Evolutionary conservation across 1,139 yeast species (phyloP).

Genomic region (Pichia sp.): DNA sequence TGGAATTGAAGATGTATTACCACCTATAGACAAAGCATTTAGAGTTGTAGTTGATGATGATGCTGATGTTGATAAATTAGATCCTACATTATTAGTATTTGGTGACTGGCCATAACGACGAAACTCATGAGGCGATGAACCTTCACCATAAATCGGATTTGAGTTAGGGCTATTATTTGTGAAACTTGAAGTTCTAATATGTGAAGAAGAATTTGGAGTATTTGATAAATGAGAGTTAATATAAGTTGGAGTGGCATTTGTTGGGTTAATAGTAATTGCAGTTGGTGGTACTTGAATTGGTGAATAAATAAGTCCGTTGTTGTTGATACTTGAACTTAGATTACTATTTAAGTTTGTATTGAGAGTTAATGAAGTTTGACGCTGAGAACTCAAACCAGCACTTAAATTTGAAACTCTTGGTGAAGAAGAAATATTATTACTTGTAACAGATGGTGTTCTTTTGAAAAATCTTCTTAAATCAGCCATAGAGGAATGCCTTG

Average conservation of each 20-base stretch:
- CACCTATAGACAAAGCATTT: conserved; percentile 32
- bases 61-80: conserved; percentile 16
- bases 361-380: conserved; percentile 14
- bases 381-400: conserved; percentile 28
- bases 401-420: conserved; percentile 40
- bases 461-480: conserved; percentile 69
- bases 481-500: conserved; percentile 67
- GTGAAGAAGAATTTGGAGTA: conserved; percentile 8
- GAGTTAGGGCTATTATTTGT: conserved; percentile 7
- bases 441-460: conserved; percentile 31
- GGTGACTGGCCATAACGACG: conserved; percentile 15
- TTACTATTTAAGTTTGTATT: not conserved
- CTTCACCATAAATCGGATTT: conserved; percentile 10
- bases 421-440: conserved; percentile 21
- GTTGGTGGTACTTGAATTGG: conserved; percentile 20
- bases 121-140: conserved; percentile 15
- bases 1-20: conserved; percentile 45
- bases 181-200: conserved; percentile 5
- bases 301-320: conserved; percentile 9
- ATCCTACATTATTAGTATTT: conserved; percentile 5
- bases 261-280: conserved; percentile 14
- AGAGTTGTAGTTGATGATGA: conserved; percentile 13
- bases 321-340: not conserved
- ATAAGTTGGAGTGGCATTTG: conserved; percentile 19
- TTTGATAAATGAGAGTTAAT: conserved; percentile 2